Evolutionary conservation across 257 asterid species (phyloP).

Genomic region (Hygrophila difformis): DNA sequence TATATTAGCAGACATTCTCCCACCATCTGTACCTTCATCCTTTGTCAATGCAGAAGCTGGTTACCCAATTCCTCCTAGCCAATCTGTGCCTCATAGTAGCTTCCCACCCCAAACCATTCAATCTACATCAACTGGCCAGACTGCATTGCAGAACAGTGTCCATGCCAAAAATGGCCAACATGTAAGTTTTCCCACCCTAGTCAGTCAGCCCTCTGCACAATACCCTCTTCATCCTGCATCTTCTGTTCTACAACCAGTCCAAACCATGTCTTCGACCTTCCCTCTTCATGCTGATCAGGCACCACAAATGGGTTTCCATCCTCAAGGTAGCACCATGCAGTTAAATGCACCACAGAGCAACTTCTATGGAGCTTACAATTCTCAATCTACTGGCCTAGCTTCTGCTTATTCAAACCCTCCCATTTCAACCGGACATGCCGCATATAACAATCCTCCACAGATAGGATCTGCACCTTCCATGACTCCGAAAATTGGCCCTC

Average conservation of each 20-base stretch:
- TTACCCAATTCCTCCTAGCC: too few relatives aligned
- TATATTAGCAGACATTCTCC: constrained; percentile 92
- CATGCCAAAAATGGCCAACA: constrained; percentile 29
- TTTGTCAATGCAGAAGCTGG: too few relatives aligned
- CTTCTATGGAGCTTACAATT: constrained; percentile 41
- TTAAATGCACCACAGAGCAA: constrained; percentile 35
- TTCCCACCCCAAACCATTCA: too few relatives aligned
- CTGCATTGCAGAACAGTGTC: constrained; percentile 29
- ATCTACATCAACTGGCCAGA: constrained; percentile 18
- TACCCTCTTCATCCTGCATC: constrained; percentile 32
- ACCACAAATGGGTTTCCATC: constrained; percentile 35
- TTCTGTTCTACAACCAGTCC: constrained; percentile 28
- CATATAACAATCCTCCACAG: constrained; percentile 33
- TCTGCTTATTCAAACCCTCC: constrained; percentile 36
- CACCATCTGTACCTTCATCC: constrained; percentile 27
- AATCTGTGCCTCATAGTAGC: too few relatives aligned
- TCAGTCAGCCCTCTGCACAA: constrained; percentile 35
- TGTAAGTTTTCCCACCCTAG: constrained; percentile 42
- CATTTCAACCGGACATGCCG: constrained; percentile 30
- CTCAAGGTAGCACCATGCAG: constrained; percentile 36
- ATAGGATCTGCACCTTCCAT: constrained; percentile 29
- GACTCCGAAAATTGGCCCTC: constrained; percentile 35
- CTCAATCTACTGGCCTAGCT: constrained; percentile 31
- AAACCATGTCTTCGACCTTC: constrained; percentile 28
- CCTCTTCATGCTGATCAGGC: constrained; percentile 38